Conservation (phyloP, 331 rosid species). For the Acacia pycnantha region DNA sequence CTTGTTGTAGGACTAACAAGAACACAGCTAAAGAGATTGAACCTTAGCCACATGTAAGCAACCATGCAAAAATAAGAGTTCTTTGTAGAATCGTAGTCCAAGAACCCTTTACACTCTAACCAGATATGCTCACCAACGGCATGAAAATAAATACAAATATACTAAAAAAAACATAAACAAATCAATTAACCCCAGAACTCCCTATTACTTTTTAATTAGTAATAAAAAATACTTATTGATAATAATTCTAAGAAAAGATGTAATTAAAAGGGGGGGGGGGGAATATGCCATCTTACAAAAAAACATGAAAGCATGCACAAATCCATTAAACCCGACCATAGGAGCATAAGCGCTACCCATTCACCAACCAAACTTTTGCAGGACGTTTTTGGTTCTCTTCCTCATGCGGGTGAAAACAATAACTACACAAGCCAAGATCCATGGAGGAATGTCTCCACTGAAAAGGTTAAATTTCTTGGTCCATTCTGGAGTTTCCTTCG, state of each 20-base stretch:
- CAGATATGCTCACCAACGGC: background rate
- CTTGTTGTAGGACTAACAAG: background rate
- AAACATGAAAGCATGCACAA: constrained; percentile 25
- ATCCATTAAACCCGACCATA: constrained; percentile 23
- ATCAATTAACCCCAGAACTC: background rate
- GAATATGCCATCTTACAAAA: constrained; percentile 25
- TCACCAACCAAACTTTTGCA: constrained; percentile 68
- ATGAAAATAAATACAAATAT: background rate
- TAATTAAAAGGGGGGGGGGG: background rate
- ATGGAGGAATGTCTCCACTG: constrained; percentile 73
- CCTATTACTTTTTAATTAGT: constrained; percentile 9
- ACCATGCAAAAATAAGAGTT: background rate
- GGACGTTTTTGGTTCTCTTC: constrained; percentile 73
- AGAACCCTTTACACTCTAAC: background rate
- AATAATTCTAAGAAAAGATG: constrained; percentile 22
- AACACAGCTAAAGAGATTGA: background rate
- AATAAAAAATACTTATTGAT: background rate
- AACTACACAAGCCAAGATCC: constrained; percentile 85
- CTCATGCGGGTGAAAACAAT: constrained; percentile 87
- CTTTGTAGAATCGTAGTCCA: background rate
- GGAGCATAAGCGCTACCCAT: constrained; percentile 17
- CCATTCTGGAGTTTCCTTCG: constrained; percentile 64
- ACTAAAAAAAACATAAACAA: background rate
- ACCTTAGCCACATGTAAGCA: background rate
- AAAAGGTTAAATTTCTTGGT: constrained; percentile 54